These are phyloP conservation scores for Cenchrus americanus DNA, from an alignment of 176 grass and related monocot species.

Conservation along the genomic window DNA sequence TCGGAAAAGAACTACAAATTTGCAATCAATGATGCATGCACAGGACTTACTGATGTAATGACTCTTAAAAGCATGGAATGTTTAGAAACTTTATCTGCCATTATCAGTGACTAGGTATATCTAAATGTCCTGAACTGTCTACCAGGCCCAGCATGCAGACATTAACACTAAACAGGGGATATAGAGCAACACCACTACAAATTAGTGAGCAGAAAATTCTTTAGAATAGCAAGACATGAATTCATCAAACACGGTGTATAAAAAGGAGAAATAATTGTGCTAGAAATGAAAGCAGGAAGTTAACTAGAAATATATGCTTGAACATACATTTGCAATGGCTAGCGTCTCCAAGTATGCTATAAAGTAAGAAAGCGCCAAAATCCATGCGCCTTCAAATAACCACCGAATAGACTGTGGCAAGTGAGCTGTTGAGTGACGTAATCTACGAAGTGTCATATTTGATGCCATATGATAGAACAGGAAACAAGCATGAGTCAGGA, in stretches of 20 bases:
- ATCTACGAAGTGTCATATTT: conserved; percentile 89
- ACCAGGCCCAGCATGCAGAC: conserved; percentile 3
- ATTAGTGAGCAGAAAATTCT: neutral
- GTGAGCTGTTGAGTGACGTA: conserved; percentile 59
- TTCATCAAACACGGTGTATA: neutral
- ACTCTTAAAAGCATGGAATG: neutral
- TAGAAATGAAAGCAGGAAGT: neutral
- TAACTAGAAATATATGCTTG: conserved; percentile 25
- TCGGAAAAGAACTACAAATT: neutral
- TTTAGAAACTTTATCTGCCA: too few relatives aligned
- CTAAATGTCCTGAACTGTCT: conserved; percentile 13
- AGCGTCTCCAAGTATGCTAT: conserved; percentile 93
- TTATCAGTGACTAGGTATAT: neutral
- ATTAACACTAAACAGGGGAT: neutral
- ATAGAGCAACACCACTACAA: neutral
- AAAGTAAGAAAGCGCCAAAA: conserved; percentile 88
- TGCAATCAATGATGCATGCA: neutral
- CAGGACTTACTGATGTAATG: neutral
- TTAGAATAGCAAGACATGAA: neutral
- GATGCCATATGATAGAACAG: conserved; percentile 90
- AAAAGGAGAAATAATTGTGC: neutral
- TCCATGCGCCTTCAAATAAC: conserved; percentile 71
- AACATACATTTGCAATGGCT: conserved; percentile 96
- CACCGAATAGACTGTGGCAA: conserved; percentile 68
- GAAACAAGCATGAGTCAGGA: conserved; percentile 88